Conservation (phyloP, 495 filamentous ascomycete genomes). For the Aspergillus cavernicola region DNA sequence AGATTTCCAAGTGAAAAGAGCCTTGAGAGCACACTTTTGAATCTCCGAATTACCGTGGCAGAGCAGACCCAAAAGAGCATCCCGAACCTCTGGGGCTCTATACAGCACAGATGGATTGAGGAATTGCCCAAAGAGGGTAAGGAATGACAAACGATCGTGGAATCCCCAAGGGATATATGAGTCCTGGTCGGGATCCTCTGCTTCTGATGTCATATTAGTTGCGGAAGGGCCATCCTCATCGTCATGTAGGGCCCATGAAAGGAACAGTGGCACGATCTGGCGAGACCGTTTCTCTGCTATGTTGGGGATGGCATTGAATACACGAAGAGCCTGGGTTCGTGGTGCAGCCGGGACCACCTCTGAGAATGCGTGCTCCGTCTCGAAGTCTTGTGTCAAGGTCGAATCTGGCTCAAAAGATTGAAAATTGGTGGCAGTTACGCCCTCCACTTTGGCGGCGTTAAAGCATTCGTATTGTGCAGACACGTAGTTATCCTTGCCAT, state of each 20-base stretch:
- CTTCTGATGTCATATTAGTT: constrained; percentile 22
- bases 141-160: constrained; percentile 75
- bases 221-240: constrained; percentile 42
- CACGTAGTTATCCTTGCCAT: constrained; percentile 27
- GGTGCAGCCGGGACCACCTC: constrained; percentile 44
- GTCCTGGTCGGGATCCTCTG: constrained; percentile 14
- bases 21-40: constrained; percentile 79
- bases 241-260: constrained; percentile 64
- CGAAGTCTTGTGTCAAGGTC: constrained; percentile 29
- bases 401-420: constrained; percentile 19
- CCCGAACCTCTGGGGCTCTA: constrained; percentile 71
- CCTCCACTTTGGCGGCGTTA: constrained; percentile 60
- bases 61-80: constrained; percentile 66
- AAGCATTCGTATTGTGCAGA: constrained; percentile 71
- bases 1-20: constrained; percentile 84
- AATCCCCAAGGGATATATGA: constrained; percentile 47
- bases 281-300: constrained; percentile 84
- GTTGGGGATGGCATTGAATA: constrained; percentile 66
- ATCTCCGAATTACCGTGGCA: constrained; percentile 85
- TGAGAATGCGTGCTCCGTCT: constrained; percentile 31
- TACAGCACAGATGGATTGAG: constrained; percentile 79
- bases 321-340: constrained; percentile 72
- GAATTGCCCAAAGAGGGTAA: constrained; percentile 81
- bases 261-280: constrained; percentile 76
- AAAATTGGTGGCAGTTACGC: constrained; percentile 33